phyloP scores from a whole-genome alignment of 495 filamentous ascomycete species.

The Tuber brumale region DNA sequence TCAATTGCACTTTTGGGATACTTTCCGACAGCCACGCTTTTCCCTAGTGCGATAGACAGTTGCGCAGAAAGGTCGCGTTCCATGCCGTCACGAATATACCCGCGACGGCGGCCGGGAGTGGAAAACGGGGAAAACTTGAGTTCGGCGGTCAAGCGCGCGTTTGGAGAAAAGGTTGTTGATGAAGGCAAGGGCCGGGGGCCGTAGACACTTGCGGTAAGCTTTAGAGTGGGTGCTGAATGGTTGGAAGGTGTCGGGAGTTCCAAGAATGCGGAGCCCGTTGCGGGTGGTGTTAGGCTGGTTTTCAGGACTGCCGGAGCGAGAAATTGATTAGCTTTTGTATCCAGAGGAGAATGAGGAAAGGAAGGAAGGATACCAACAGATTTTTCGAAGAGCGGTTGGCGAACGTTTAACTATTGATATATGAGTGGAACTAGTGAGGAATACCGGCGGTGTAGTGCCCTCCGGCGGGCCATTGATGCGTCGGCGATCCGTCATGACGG shows the following conservation, averaged over 20 bases:
- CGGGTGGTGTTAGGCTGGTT: constrained; percentile 86
- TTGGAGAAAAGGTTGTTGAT: constrained; percentile 79
- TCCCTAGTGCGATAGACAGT: constrained; percentile 79
- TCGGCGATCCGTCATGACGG: constrained; percentile 72
- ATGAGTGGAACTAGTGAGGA: constrained; percentile 46
- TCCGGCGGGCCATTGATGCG: constrained; percentile 81
- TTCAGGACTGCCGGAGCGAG: constrained; percentile 60
- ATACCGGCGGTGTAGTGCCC: constrained; percentile 69
- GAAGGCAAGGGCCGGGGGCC: constrained; percentile 85
- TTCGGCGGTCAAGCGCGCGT: constrained; percentile 81
- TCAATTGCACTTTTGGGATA: constrained; percentile 97
- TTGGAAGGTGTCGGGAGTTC: constrained; percentile 55
- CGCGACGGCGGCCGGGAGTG: constrained; percentile 62
- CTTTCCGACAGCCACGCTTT: constrained; percentile 80
- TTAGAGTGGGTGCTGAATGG: constrained; percentile 59
- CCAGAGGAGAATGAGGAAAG: neutral
- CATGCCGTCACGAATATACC: constrained; percentile 76
- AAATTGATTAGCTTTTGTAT: neutral
- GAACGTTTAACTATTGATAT: constrained; percentile 46
- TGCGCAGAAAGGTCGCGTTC: constrained; percentile 89
- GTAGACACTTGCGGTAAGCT: constrained; percentile 86
- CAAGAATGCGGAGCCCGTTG: constrained; percentile 87
- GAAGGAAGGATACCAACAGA: constrained; percentile 56
- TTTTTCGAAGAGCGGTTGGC: constrained; percentile 65
- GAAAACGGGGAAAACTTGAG: constrained; percentile 97